These are phyloP conservation scores for Anthracocystis setariae DNA, from an alignment of 1,284 basidiomycete genomes.

Conservation along the genomic window DNA sequence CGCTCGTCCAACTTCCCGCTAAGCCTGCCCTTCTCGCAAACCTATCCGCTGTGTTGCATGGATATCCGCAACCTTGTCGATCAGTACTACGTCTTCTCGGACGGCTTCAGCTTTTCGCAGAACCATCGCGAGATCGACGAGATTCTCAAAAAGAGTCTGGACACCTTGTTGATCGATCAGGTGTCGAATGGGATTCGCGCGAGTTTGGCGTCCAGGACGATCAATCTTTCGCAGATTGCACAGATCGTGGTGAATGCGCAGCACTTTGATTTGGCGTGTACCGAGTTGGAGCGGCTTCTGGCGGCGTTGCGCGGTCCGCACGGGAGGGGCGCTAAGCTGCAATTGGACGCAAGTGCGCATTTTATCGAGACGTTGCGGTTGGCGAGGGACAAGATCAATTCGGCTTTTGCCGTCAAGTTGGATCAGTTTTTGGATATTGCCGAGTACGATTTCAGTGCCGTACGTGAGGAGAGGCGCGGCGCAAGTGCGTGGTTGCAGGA, in stretches of 20 bases:
- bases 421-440: constrained; percentile 94
- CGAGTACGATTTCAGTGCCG: constrained; percentile 91
- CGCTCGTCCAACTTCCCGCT: constrained; percentile 73
- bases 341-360: constrained; percentile 75
- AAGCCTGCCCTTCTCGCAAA: constrained; percentile 90
- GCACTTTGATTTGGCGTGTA: constrained; percentile 86
- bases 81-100: constrained; percentile 95
- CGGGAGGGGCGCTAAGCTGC: constrained; percentile 78
- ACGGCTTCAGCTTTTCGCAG: constrained; percentile 77
- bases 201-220: constrained; percentile 75
- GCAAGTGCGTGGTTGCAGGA: constrained; percentile 90
- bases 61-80: constrained; percentile 94
- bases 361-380: constrained; percentile 78
- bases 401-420: constrained; percentile 88
- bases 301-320: constrained; percentile 78
- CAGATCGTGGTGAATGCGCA: constrained; percentile 94
- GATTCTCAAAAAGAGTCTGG: constrained; percentile 88
- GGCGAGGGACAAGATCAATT: constrained; percentile 81
- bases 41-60: constrained; percentile 93
- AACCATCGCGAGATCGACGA: constrained; percentile 93
- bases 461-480: not conserved
- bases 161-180: constrained; percentile 82
- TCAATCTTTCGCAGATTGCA: constrained; percentile 88
- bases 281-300: constrained; percentile 85
- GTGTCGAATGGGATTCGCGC: constrained; percentile 82